These are phyloP conservation scores for Sordaria brevicollis DNA, from an alignment of 495 filamentous ascomycete genomes.

Conservation along the genomic window DNA sequence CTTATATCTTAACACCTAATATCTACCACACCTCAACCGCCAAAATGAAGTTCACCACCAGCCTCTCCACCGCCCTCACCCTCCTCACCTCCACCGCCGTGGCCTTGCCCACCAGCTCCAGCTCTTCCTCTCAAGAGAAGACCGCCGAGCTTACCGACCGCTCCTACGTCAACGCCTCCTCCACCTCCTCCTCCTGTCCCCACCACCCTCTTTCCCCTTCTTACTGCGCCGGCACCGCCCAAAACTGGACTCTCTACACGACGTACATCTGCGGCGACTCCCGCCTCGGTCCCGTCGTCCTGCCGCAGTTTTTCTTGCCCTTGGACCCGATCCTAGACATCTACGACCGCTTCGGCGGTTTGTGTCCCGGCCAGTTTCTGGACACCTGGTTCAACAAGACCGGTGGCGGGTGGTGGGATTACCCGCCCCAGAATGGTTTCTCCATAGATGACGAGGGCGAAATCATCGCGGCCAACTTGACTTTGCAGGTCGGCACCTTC, in stretches of 20 bases:
- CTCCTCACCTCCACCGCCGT: not conserved
- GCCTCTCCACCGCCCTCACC: not conserved
- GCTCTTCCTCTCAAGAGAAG: not conserved
- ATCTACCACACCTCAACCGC: not conserved
- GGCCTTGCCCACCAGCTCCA: not conserved
- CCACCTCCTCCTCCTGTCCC: not conserved
- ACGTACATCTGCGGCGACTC: slow-evolving; percentile 42
- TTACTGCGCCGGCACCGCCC: slow-evolving; percentile 32
- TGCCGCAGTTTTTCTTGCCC: slow-evolving; percentile 32
- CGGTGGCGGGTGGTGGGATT: slow-evolving; percentile 26
- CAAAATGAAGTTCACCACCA: not conserved
- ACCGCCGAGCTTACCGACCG: not conserved
- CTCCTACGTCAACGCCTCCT: not conserved
- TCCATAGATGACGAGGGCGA: slow-evolving; percentile 17
- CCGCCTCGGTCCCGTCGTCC: slow-evolving; percentile 37
- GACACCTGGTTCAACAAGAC: slow-evolving; percentile 30
- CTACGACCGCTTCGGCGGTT: slow-evolving; percentile 39
- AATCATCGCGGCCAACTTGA: slow-evolving; percentile 36
- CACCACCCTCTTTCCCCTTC: not conserved
- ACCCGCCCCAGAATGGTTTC: slow-evolving; percentile 38
- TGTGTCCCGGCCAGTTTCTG: slow-evolving; percentile 41
- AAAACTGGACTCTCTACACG: slow-evolving; percentile 9
- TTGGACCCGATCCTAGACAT: slow-evolving; percentile 19
- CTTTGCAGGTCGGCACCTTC: slow-evolving; percentile 33
- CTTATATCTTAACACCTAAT: not conserved